These are phyloP conservation scores for Leccinum longicurvipes DNA, from an alignment of 768 basidiomycete species.

Conservation along the genomic window DNA sequence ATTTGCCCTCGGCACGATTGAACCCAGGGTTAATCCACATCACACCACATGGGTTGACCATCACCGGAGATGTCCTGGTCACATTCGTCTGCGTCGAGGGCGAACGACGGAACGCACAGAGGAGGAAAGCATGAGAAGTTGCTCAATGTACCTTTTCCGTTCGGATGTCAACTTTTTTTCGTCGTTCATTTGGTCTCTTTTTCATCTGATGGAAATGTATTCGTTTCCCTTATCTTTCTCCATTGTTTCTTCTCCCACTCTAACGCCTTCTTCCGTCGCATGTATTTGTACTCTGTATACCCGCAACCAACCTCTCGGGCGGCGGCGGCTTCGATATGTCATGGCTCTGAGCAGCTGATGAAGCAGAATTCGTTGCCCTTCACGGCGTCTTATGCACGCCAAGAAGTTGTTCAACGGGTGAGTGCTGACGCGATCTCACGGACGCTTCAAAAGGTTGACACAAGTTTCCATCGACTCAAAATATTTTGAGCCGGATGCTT, in stretches of 20 bases:
- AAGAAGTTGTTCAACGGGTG: background rate
- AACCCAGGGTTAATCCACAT: constrained; percentile 32
- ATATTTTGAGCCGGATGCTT: background rate
- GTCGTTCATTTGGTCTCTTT: background rate
- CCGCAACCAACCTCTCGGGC: background rate
- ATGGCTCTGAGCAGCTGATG: background rate
- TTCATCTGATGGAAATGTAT: background rate
- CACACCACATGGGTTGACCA: constrained; percentile 33
- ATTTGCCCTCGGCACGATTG: constrained; percentile 19
- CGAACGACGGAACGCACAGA: constrained; percentile 30
- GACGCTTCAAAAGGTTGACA: background rate
- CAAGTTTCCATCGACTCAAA: background rate
- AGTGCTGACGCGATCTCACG: background rate
- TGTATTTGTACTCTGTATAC: background rate
- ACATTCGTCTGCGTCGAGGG: constrained; percentile 34
- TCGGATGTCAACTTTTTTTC: background rate
- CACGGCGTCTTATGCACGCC: background rate
- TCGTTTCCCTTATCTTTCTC: background rate
- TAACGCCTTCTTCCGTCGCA: background rate
- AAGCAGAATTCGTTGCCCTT: background rate
- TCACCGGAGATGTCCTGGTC: constrained; percentile 31
- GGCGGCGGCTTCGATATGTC: background rate
- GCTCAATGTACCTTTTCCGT: background rate
- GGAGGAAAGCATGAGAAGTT: constrained; percentile 10
- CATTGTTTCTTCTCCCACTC: background rate